Percentiles rank a stretch among this genome's conserved stretches.
Conservation (phyloP, 495 filamentous ascomycete genomes). For the Aspergillus bertholletiae region DNA sequence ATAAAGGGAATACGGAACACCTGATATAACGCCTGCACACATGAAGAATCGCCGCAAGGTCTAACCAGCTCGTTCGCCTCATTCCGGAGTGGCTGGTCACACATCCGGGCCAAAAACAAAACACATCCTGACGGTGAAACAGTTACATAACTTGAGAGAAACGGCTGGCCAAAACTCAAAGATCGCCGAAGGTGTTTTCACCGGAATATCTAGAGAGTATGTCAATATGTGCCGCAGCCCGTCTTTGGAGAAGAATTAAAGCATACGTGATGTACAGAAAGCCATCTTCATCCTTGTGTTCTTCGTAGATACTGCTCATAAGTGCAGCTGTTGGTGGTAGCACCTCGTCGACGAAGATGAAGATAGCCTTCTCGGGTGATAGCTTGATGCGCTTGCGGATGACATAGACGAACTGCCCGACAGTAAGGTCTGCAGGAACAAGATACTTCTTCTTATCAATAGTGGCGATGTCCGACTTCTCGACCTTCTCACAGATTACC, state of each 20-base stretch:
- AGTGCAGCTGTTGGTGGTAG: constrained; percentile 94
- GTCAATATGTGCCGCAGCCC: constrained; percentile 21
- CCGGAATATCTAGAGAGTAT: constrained; percentile 77
- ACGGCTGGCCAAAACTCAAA: constrained; percentile 23
- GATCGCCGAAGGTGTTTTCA: constrained; percentile 95
- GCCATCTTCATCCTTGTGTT: constrained; percentile 78
- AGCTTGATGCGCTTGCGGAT: constrained; percentile 99
- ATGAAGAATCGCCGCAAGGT: constrained; percentile 14
- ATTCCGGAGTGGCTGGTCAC: constrained; percentile 9
- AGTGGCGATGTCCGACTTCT: constrained; percentile 98
- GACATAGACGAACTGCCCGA: constrained; percentile 99
- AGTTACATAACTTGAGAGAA: constrained; percentile 14
- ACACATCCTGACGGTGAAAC: constrained; percentile 12
- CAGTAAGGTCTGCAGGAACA: constrained; percentile 94
- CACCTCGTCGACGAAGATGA: constrained; percentile 99
- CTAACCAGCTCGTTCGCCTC: constrained; percentile 12
- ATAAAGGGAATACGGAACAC: constrained; percentile 15
- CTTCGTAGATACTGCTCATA: constrained; percentile 99
- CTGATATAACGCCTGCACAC: constrained; percentile 23
- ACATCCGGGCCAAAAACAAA: constrained; percentile 1
- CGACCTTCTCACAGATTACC: constrained; percentile 99
- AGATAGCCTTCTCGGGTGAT: constrained; percentile 99
- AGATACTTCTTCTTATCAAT: constrained; percentile 99
- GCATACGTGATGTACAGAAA: constrained; percentile 58
- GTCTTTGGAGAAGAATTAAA: neutral